These are phyloP conservation scores for Xylariaceae sp. DNA, from an alignment of 2,329 filamentous ascomycete genomes.

Conservation along the genomic window DNA sequence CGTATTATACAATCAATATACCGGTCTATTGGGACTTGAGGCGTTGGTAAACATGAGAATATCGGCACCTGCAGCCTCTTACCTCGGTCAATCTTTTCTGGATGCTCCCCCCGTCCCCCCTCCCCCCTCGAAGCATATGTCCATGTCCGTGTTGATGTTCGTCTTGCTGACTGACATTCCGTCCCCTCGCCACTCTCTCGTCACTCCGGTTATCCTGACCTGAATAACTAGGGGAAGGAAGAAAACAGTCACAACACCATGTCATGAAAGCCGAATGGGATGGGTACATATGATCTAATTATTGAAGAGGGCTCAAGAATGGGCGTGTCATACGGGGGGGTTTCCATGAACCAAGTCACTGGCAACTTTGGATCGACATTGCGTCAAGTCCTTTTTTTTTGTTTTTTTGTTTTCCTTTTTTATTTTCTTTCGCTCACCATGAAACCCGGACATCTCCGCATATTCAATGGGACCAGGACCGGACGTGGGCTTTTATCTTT, in stretches of 20 bases:
- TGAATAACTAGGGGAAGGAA: background rate
- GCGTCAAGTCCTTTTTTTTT: background rate
- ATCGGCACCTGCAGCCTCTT: no score
- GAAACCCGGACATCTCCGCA: background rate
- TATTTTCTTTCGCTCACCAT: background rate
- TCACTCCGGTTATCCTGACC: background rate
- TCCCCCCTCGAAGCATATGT: no score
- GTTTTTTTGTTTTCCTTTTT: background rate
- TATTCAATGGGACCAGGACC: background rate
- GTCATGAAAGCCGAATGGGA: background rate
- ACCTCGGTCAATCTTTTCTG: no score
- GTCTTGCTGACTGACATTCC: no score
- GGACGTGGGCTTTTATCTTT: no score
- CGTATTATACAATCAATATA: no score
- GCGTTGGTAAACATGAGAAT: no score
- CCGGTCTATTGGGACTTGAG: no score
- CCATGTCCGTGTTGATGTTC: no score
- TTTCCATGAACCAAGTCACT: background rate
- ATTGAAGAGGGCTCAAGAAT: background rate
- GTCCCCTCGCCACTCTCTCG: no score
- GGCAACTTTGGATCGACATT: slow-evolving; percentile 11
- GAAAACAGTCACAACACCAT: slow-evolving; percentile 1
- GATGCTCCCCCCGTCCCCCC: no score
- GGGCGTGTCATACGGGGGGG: background rate
- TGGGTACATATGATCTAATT: background rate